Evolutionary conservation across 352 stramenopile genomes (phyloP).

Genomic region (Peronospora destructor): DNA sequence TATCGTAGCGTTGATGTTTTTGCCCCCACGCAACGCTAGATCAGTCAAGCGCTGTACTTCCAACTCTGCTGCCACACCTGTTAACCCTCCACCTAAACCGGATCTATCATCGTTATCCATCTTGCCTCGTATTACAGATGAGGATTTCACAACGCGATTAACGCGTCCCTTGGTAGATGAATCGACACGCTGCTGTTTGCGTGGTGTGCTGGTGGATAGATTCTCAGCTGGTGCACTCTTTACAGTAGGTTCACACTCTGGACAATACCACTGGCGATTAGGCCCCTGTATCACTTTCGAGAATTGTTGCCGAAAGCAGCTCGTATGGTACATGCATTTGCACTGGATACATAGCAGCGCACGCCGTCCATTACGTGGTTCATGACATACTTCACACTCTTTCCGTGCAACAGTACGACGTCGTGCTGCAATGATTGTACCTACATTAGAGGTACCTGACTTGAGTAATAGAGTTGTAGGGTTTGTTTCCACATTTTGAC

Average conservation of each 20-base stretch:
- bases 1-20: slow-evolving; percentile 68
- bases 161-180: slow-evolving; percentile 21
- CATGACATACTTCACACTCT: slow-evolving; percentile 67
- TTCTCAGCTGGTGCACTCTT: slow-evolving; percentile 32
- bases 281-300: slow-evolving; percentile 52
- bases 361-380: slow-evolving; percentile 66
- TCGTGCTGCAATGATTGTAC: slow-evolving; percentile 59
- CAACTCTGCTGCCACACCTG: slow-evolving; percentile 23
- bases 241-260: slow-evolving; percentile 56
- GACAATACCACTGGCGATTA: slow-evolving; percentile 75
- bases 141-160: slow-evolving; percentile 22
- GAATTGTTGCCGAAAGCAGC: slow-evolving; percentile 78
- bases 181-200: slow-evolving; percentile 33
- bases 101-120: slow-evolving; percentile 19
- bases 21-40: slow-evolving; percentile 55
- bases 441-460: slow-evolving; percentile 51
- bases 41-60: slow-evolving; percentile 66
- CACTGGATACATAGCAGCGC: slow-evolving; percentile 71
- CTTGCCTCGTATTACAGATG: slow-evolving; percentile 10
- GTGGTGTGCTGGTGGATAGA: slow-evolving; percentile 23
- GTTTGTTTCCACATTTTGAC: slow-evolving; percentile 23
- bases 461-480: slow-evolving; percentile 33
- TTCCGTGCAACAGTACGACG: slow-evolving; percentile 58
- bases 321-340: slow-evolving; percentile 82
- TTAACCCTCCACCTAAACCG: slow-evolving; percentile 6